These are phyloP conservation scores for Trapa incisa DNA, from an alignment of 345 rosid species.

Conservation along the genomic window DNA sequence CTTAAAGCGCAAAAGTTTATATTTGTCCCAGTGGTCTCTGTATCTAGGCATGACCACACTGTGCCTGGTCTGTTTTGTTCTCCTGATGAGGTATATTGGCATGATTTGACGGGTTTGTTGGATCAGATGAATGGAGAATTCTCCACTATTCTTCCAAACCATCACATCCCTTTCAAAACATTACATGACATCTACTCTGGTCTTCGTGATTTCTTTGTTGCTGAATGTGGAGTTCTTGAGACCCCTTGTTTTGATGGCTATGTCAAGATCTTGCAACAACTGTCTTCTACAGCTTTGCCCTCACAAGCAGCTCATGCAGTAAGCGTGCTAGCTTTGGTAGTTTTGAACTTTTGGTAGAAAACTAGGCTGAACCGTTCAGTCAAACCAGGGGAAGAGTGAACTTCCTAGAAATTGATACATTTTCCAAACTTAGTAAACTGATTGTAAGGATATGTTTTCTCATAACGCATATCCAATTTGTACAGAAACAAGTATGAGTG, in stretches of 20 bases:
- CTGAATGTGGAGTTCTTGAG: constrained; percentile 58
- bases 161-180: constrained; percentile 32
- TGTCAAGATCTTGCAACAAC: constrained; percentile 45
- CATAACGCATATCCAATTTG: neutral
- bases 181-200: constrained; percentile 65
- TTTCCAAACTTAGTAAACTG: neutral
- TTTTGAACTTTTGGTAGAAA: neutral
- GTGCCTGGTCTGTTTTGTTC: constrained; percentile 58
- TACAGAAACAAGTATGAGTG: neutral
- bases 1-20: constrained; percentile 41
- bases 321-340: constrained; percentile 24
- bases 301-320: constrained; percentile 61
- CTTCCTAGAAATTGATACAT: neutral
- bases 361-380: neutral
- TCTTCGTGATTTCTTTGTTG: constrained; percentile 74
- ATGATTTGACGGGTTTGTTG: constrained; percentile 59
- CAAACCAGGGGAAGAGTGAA: neutral
- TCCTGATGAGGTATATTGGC: constrained; percentile 67
- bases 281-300: constrained; percentile 54
- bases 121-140: constrained; percentile 36
- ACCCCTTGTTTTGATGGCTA: constrained; percentile 49
- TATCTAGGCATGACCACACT: constrained; percentile 35
- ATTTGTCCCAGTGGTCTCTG: constrained; percentile 52
- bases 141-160: constrained; percentile 1
- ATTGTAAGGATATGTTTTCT: neutral